Evolutionary conservation across 73 alveolate genomes (phyloP).

Genomic region (Paramecium biaurelia): DNA sequence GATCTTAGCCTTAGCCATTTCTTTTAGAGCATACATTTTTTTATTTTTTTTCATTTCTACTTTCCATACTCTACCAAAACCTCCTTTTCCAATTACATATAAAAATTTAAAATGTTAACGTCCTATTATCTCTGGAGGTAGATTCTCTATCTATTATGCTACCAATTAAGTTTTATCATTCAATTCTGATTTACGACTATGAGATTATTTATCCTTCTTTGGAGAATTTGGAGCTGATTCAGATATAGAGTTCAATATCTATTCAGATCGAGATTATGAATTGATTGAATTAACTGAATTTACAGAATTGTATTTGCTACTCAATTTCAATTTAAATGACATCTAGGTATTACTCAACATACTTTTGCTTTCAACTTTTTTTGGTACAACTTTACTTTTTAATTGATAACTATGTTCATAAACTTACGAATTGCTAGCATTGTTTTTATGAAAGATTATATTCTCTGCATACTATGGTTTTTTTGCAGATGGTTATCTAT

Average conservation of each 20-base stretch:
- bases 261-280: background rate
- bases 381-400: background rate
- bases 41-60: conserved; percentile 69
- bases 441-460: background rate
- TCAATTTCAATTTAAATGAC: conserved; percentile 13
- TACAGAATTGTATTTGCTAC: background rate
- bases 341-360: conserved; percentile 1
- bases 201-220: background rate
- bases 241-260: background rate
- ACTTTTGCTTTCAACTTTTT: conserved; percentile 36
- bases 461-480: conserved; percentile 1
- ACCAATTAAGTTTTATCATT: background rate
- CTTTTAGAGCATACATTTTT: conserved; percentile 57
- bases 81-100: conserved; percentile 65
- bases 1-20: conserved; percentile 66
- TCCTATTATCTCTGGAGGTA: background rate
- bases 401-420: background rate
- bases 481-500: background rate
- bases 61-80: conserved; percentile 85
- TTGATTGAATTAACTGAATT: background rate
- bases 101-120: conserved; percentile 52
- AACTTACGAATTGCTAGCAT: background rate
- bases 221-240: conserved; percentile 45
- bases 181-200: background rate
- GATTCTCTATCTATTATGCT: background rate